Evolutionary conservation across 1,284 basidiomycete species (phyloP).

Genomic region (Gymnopus androsaceus): DNA sequence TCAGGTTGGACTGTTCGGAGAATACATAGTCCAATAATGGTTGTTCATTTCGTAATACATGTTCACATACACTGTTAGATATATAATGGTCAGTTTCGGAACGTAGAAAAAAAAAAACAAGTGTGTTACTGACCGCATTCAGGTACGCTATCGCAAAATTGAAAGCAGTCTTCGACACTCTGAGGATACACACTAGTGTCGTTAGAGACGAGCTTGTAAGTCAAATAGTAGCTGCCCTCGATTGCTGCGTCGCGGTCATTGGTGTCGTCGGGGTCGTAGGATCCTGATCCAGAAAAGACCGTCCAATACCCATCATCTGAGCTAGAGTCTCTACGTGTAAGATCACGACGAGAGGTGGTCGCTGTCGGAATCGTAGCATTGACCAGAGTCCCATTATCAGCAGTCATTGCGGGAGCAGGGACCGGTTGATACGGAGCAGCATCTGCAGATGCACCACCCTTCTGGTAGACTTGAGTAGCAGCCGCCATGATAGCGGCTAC

Average conservation of each 20-base stretch:
- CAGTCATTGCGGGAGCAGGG: constrained; percentile 37
- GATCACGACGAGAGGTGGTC: constrained; percentile 1
- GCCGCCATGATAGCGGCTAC: constrained; percentile 35
- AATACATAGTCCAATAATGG: constrained; percentile 38
- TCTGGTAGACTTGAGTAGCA: constrained; percentile 38
- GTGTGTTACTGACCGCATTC: constrained; percentile 35
- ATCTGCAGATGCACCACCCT: constrained; percentile 31
- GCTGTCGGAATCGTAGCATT: constrained; percentile 26
- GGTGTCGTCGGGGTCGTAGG: too few relatives aligned
- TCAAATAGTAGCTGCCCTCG: constrained; percentile 43
- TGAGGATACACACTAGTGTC: constrained; percentile 40
- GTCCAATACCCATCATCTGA: constrained; percentile 33
- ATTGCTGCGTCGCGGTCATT: constrained; percentile 42
- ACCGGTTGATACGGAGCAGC: constrained; percentile 36
- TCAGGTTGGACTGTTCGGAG: constrained; percentile 40
- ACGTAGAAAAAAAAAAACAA: background rate
- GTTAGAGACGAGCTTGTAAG: constrained; percentile 40
- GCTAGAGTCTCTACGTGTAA: constrained; percentile 25
- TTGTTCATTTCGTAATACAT: constrained; percentile 49
- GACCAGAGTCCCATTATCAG: constrained; percentile 40
- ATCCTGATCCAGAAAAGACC: constrained; percentile 40
- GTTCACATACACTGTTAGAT: constrained; percentile 43
- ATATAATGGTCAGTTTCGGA: background rate
- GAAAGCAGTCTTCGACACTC: constrained; percentile 38
- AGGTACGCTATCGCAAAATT: constrained; percentile 33